Evolutionary conservation across 2,329 filamentous ascomycete species (phyloP).

Genomic region (Pseudopithomyces maydicus): DNA sequence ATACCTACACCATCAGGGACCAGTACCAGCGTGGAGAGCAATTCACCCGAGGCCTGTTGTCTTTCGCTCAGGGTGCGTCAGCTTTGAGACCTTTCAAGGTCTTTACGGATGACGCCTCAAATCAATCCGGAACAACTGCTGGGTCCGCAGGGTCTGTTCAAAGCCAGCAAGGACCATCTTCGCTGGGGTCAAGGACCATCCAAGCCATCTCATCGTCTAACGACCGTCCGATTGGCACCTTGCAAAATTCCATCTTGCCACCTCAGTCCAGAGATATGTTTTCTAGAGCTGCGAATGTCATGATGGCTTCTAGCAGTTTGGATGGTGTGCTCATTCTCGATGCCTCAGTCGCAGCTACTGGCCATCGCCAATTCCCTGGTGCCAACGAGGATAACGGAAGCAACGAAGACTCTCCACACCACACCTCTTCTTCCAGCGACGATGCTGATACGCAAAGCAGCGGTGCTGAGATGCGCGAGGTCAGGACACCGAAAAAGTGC

Average conservation of each 20-base stretch:
- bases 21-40: conserved; percentile 32
- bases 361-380: conserved; percentile 11
- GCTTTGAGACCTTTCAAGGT: conserved; percentile 21
- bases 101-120: not conserved
- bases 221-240: conserved; percentile 1
- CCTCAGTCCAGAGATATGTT: conserved; percentile 38
- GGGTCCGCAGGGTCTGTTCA: not conserved
- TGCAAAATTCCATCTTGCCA: conserved; percentile 38
- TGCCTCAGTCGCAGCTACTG: conserved; percentile 34
- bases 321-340: conserved; percentile 43
- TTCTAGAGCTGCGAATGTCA: conserved; percentile 37
- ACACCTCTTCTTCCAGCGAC: conserved; percentile 14
- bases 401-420: conserved; percentile 6
- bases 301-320: conserved; percentile 37
- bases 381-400: conserved; percentile 6
- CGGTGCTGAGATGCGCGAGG: not conserved
- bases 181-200: not conserved
- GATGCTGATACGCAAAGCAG: conserved; percentile 16
- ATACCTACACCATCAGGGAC: conserved; percentile 32
- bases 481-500: conserved; percentile 11
- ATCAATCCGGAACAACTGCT: not conserved
- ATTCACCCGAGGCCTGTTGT: conserved; percentile 37
- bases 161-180: conserved; percentile 3
- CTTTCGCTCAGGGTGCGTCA: conserved; percentile 36
- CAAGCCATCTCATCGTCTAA: not conserved